Base-by-base conservation (phyloP, 108 stramenopile genomes). In the Mediolabrus comicus region DNA sequence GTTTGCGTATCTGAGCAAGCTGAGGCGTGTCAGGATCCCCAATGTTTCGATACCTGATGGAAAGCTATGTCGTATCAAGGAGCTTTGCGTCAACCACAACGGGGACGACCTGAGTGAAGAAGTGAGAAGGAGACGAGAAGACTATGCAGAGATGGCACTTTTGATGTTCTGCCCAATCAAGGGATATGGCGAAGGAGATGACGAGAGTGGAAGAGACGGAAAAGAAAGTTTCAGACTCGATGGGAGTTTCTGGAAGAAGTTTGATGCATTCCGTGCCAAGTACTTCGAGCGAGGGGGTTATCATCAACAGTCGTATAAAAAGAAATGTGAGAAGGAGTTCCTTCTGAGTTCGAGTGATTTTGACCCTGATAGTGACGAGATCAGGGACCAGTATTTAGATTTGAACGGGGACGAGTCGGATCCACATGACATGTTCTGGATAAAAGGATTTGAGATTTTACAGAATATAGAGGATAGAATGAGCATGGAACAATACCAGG, bases 111-210 rank as follows among this genome's bases (percentile, higher is more conserved):
- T 29, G 41, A 38, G 14, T n/a, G 39, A 41, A 22, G 36, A 13
- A 4, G 9, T 17, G 11, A 49, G 16, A 49, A 24, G 59, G 26
- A 73, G 65, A 34, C 38, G 72, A 59, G 72, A 73, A 43, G 36
- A 51, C 2, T 73, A 73, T 65, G 72, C 72, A 52, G 59, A 72
- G 46, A 51, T 53, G 41, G 64, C 63, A 36, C 32, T 73, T 26
- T 30, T 73, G 28, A 65, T 73, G 72, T 73, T 73, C 39, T 73
- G 65, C 57, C 71, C 71, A 31, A 63, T 72, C 19, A 10, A 43
- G 31, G 19, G 16, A 27, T 22, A 56, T 16, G 17, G 59, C 14
- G 61, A 71, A 10, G 14, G 41, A 41, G n/a, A 16, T 2, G 41
- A 41, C 0, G 16, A 2, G 1, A 4, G 13, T 9, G 36, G 36